Evolutionary conservation across 2,329 filamentous ascomycete genomes (phyloP), one percentile per base, ranked within the genome.

Genomic region (Penicillium frequentans): DNA sequence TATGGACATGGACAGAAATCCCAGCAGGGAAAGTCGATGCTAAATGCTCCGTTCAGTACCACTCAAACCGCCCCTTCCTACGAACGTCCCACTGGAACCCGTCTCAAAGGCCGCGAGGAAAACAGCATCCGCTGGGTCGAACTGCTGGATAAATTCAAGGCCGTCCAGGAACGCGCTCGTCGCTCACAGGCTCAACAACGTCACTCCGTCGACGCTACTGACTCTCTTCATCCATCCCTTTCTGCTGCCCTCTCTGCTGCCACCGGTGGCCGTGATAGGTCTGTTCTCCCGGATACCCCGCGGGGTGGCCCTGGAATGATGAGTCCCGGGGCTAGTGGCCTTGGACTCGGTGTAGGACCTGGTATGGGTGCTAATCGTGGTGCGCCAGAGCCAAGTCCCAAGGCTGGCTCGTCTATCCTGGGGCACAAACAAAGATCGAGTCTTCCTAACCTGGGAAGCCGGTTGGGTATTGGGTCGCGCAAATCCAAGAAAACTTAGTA

Each of bases 101-200:
- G 92, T 58, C 82, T 97, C 48, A 82, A 97, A 85, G 86, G 84
- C 49, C 84, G 93, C 54, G 91, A 96, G 63, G 93, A 97, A 54
- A 86, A 85, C 53, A 87, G 86, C 33, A 96, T 99, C 65, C 88
- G 90, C 54, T 99, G 95, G 95, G 86, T 84, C 3, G 95, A 99
- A 66, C 82, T 99, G 35, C 83, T 99, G 5, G 95, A 99, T 63
- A 96, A 97, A 70, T 99, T 99, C 77, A 90, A 90, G 64, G 86
- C 83, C 52, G 93, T 96, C 1, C 95, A 99, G 70, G 95, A 99
- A 65, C 87, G 86, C 58, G 90, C 93, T 6, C 84, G 92, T 54
- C 83, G 91, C 52, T 81, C 85, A 13, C 88, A 91, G 68, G 75
- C 77, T 59, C 73, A 75, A 0, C 73, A 78, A 59, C 69, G 75